These are phyloP conservation scores for Rhizophora apiculata DNA, from an alignment of 345 rosid species.

Conservation along the genomic window DNA sequence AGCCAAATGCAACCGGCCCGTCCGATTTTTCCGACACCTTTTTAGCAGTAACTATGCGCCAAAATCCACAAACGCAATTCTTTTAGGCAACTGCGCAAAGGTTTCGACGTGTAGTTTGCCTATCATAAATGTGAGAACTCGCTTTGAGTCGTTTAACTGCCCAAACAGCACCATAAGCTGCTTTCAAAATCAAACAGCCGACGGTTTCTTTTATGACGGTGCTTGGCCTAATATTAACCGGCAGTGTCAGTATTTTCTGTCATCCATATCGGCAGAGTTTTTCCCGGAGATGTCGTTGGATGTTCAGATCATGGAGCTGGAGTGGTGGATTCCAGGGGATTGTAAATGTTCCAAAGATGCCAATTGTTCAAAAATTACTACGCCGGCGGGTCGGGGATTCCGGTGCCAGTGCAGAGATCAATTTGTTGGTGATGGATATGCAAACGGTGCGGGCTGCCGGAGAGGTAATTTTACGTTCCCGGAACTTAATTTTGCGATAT, in stretches of 20 bases:
- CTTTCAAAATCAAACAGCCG: slow-evolving; percentile 2
- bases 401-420: slow-evolving; percentile 48
- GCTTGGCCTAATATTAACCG: neutral
- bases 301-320: slow-evolving; percentile 40
- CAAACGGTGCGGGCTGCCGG: slow-evolving; percentile 46
- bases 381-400: slow-evolving; percentile 33
- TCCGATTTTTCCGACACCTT: slow-evolving; percentile 34
- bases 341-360: slow-evolving; percentile 52
- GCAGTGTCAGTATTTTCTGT: slow-evolving; percentile 42
- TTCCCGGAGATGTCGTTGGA: slow-evolving; percentile 31
- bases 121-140: slow-evolving; percentile 22
- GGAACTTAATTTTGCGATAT: neutral
- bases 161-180: slow-evolving; percentile 32
- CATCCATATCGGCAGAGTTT: slow-evolving; percentile 41
- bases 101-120: slow-evolving; percentile 34
- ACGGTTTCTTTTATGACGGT: slow-evolving; percentile 23
- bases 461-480: slow-evolving; percentile 42
- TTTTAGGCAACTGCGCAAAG: slow-evolving; percentile 36
- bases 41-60: slow-evolving; percentile 45
- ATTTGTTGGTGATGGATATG: slow-evolving; percentile 57
- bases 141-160: slow-evolving; percentile 26
- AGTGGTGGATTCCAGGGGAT: slow-evolving; percentile 60
- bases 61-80: slow-evolving; percentile 33
- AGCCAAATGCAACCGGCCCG: slow-evolving; percentile 49
- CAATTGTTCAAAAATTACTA: slow-evolving; percentile 19